phyloP scores from a whole-genome alignment of 2,329 filamentous ascomycete genomes.

The Epichloe hybrida region DNA sequence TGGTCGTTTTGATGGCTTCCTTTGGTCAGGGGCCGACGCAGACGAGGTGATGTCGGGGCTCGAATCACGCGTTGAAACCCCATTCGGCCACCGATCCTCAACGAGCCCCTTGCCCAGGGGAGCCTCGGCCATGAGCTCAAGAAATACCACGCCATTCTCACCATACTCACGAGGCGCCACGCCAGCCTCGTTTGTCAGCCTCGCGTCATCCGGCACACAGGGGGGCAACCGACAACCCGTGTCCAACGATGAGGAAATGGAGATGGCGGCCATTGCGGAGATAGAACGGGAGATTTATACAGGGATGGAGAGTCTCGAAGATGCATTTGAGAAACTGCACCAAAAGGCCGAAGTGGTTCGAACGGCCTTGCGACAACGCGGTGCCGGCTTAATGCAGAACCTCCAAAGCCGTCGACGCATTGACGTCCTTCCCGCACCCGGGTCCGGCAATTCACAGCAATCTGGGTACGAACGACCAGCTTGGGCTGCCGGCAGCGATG shows the following conservation, averaged over 20 bases:
- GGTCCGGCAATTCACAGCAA: slow-evolving; percentile 32
- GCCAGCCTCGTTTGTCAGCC: slow-evolving; percentile 44
- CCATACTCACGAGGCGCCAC: slow-evolving; percentile 43
- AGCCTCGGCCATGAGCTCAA: slow-evolving; percentile 28
- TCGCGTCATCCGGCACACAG: slow-evolving; percentile 32
- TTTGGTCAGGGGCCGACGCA: slow-evolving; percentile 81
- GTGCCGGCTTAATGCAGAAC: slow-evolving; percentile 58
- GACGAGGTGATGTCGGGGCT: slow-evolving; percentile 30
- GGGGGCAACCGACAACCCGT: slow-evolving; percentile 43
- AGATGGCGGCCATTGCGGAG: slow-evolving; percentile 79
- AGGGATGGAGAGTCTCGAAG: slow-evolving; percentile 88
- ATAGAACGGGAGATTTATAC: slow-evolving; percentile 86
- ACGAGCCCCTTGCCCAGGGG: slow-evolving; percentile 30
- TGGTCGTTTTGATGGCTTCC: slow-evolving; percentile 86
- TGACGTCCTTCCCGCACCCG: slow-evolving; percentile 36
- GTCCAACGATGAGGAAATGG: slow-evolving; percentile 84
- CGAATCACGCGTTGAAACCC: slow-evolving; percentile 43
- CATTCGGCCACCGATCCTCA: slow-evolving; percentile 24
- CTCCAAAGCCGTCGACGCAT: slow-evolving; percentile 46
- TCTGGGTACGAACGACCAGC: slow-evolving; percentile 30
- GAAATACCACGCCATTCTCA: slow-evolving; percentile 34
- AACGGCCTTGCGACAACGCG: slow-evolving; percentile 64
- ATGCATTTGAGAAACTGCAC: slow-evolving; percentile 88
- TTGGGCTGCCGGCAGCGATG: slow-evolving; percentile 27
- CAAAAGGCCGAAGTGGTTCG: slow-evolving; percentile 70